Evolutionary conservation across 352 stramenopile genomes (phyloP), one percentile per base, ranked within the genome.

Genomic region (Phytophthora colocasiae): DNA sequence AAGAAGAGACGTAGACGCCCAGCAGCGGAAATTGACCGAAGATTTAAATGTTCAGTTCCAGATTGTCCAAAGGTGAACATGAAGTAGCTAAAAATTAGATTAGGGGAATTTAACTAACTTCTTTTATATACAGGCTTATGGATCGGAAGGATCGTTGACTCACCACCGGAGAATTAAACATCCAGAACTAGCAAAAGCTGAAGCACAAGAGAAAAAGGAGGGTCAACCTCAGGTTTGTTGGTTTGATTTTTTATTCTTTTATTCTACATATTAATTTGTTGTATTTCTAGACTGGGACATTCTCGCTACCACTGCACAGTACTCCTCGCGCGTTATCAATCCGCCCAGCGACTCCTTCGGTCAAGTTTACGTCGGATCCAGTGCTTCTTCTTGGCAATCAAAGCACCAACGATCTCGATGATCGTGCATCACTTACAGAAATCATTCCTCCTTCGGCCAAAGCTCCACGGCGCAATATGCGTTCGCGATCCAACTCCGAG

Each of bases 161-260:
- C 87, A 95, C 44, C 87, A 95, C 46, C 83, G 91, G 55, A 78
- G 75, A n/a, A 66, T 95, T 2, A 95, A 95, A 69, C 85, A 93
- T 47, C 76, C 77, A 6, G 58, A 85, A 10, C 56, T 74, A 22
- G 61, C 58, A n/a, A 52, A 83, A 24, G 48, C 48, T 27, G 65
- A 83, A 36, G 52, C 68, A 15, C 53, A 60, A 26, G 59, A 71
- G 38, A 74, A 76, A 26, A 74, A 78, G 41, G 71, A 76, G 11
- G 66, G 60, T 5, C 71, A 83, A 62, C 73, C 80, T 56, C 56
- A 46, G 40, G 40, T 46, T 27, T 7, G 40, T 12, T 14, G 10
- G 11, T 26, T 43, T 51, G 41, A 50, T 14, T 72, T 46, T 24
- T 17, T 32, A n/a, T n/a, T 46, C 9, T 57, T 56, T 31, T 31